phyloP scores from a whole-genome alignment of 306 rosid genomes.

The Acacia crassicarpa region DNA sequence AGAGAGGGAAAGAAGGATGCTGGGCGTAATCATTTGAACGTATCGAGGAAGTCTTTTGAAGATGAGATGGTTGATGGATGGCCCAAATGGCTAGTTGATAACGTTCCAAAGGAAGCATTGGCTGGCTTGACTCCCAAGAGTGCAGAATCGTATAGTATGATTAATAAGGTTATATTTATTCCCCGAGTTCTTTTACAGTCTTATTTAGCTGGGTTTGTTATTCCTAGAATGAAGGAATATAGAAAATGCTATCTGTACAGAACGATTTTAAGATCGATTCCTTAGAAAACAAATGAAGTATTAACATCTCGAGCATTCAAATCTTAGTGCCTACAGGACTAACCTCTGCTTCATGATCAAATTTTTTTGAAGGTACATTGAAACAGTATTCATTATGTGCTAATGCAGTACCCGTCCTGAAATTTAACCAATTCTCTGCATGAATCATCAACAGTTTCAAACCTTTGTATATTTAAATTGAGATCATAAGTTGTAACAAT shows the following conservation, averaged over 20 bases:
- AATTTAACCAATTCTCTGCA: not conserved
- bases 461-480: not conserved
- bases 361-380: not conserved
- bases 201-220: not conserved
- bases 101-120: not conserved
- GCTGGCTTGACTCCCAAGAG: not conserved
- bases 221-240: not conserved
- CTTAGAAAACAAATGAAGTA: not conserved
- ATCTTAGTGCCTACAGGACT: not conserved
- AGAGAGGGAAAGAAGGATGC: not conserved
- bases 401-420: not conserved
- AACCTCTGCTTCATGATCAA: not conserved
- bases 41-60: not conserved
- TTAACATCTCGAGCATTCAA: not conserved
- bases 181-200: not conserved
- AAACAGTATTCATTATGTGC: not conserved
- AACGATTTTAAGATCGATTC: not conserved
- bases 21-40: not conserved
- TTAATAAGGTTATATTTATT: not conserved
- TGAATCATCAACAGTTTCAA: not conserved
- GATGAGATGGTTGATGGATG: conserved; percentile 5
- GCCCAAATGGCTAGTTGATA: conserved; percentile 9
- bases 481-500: not conserved
- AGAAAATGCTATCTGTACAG: not conserved
- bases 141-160: not conserved